These are phyloP conservation scores for Podospora didyma DNA, from an alignment of 495 filamentous ascomycete species.

Conservation along the genomic window DNA sequence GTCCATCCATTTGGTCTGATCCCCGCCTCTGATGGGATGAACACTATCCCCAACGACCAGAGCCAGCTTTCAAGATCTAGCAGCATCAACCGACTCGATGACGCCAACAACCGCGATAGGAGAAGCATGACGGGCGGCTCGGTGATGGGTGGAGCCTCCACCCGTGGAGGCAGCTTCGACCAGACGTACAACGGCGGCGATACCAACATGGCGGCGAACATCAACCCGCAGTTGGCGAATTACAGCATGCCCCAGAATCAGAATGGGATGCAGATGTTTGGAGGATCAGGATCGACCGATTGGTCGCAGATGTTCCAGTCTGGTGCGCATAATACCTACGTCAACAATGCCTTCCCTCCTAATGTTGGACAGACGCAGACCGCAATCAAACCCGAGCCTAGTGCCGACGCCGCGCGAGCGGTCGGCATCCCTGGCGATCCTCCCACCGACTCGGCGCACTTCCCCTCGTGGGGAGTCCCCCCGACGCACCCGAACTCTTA, in stretches of 20 bases:
- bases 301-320: slow-evolving; percentile 73
- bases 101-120: slow-evolving; percentile 46
- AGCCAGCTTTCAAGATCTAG: slow-evolving; percentile 55
- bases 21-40: slow-evolving; percentile 41
- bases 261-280: slow-evolving; percentile 51
- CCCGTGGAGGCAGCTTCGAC: slow-evolving; percentile 37
- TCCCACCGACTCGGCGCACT: slow-evolving; percentile 35
- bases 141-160: slow-evolving; percentile 33
- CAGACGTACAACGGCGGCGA: slow-evolving; percentile 48
- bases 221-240: slow-evolving; percentile 53
- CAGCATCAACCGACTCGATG: slow-evolving; percentile 52
- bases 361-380: slow-evolving; percentile 49
- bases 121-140: slow-evolving; percentile 50
- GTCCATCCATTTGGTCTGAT: slow-evolving; percentile 47
- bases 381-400: slow-evolving; percentile 50
- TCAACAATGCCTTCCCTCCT: slow-evolving; percentile 57
- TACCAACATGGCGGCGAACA: slow-evolving; percentile 50
- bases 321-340: slow-evolving; percentile 58
- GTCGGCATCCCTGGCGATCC: slow-evolving; percentile 38
- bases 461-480: slow-evolving; percentile 38
- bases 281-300: slow-evolving; percentile 47
- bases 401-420: slow-evolving; percentile 31
- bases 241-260: slow-evolving; percentile 50
- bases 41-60: slow-evolving; percentile 48
- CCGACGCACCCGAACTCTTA: slow-evolving; percentile 42